phyloP scores from a whole-genome alignment of 225 moss, liverwort and hornwort species.

The Physcomitrellopsis africana region DNA sequence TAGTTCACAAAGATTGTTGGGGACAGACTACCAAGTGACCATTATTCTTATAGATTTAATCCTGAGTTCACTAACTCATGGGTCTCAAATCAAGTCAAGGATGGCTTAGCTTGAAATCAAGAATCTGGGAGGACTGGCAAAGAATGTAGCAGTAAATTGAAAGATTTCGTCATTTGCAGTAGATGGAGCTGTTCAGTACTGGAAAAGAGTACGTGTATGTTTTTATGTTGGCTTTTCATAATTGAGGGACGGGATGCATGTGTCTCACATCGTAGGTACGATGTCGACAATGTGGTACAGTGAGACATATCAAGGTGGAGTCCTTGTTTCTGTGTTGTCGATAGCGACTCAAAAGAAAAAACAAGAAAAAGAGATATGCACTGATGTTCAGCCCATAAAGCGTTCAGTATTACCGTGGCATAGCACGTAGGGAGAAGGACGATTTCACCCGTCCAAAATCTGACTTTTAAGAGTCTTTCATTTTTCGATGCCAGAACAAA shows the following conservation, averaged over 20 bases:
- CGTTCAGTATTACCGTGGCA: background rate
- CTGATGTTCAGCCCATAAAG: background rate
- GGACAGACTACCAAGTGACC: background rate
- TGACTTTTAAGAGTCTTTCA: background rate
- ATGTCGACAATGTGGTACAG: background rate
- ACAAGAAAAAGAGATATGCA: background rate
- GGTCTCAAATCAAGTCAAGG: background rate
- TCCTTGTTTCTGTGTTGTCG: background rate
- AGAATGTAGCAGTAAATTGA: background rate
- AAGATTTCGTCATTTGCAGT: background rate
- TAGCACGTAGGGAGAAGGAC: conserved; percentile 32
- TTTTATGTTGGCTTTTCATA: background rate
- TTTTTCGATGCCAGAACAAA: conserved; percentile 7
- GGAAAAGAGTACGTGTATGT: accelerated
- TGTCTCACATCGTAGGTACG: background rate
- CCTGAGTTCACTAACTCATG: background rate
- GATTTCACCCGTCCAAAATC: conserved; percentile 2
- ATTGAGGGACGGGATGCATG: background rate
- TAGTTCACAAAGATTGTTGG: background rate
- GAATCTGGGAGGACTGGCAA: background rate
- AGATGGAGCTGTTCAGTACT: background rate
- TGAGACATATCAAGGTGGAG: background rate
- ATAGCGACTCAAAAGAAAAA: background rate
- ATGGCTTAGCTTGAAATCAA: background rate
- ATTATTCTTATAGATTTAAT: too few relatives aligned